Evolutionary conservation across 345 rosid species (phyloP), one percentile per base, ranked within the genome.

Genomic region (Euphorbia peplus): DNA sequence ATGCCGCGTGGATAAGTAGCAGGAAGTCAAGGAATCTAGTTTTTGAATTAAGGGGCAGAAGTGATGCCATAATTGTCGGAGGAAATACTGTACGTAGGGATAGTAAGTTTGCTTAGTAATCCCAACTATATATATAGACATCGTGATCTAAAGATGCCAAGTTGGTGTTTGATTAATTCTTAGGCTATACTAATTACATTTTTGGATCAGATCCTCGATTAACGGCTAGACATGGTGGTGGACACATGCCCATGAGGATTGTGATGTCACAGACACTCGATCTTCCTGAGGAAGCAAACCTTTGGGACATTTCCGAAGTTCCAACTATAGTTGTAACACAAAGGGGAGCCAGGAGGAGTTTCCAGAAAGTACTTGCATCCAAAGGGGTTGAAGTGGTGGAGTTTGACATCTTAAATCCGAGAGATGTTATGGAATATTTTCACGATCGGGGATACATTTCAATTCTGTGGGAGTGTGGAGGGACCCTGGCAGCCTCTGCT

Each of bases 381-480:
- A 87, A 88, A 75, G 95, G 96, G 72, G 95, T 93, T 79, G 96
- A 93, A 67, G 95, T 93, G 59, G 97, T 91, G 83, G 97, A 93
- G 79, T 88, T 93, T 77, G 99, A 93, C 64, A 84, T 93, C 82
- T 78, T 93, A 76, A 93, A 88, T 70, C 87, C 97, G 0, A 90
- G 91, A 85, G 95, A 93, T 30, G 95, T 88, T 60, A 89, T 93
- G 99, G 97, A 89, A 71, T 91, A 93, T 81, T 89, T 93, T 71
- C 91, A 89, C 18, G 88, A 81, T 53, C 96, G 95, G 60, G 97
- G 99, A 28, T 87, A 91, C 75, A 91, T 93, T 73, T 85, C 96
- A n/a, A 82, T 93, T 47, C 78, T 93, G 56, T 93, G 99, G 99
- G 97, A 91, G 73, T 93, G 97, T 66, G 99, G 99, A 19, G 97